Percentiles rank a stretch among this genome's conserved stretches.
These are phyloP conservation scores for Carallia pectinifolia DNA, from an alignment of 345 rosid species.

Conservation along the genomic window DNA sequence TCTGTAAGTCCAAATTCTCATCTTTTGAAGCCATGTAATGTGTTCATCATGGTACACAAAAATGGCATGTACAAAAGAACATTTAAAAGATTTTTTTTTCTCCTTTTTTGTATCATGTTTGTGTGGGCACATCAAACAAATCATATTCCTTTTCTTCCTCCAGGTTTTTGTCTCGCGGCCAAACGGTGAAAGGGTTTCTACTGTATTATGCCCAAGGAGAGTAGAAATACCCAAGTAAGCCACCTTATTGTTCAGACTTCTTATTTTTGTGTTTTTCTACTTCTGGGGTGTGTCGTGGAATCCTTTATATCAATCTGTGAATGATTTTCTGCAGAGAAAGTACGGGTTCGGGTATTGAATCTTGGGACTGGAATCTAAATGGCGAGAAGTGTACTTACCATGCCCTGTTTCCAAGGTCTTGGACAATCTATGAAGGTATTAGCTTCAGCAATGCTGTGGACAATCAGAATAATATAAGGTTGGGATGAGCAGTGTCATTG, in stretches of 20 bases:
- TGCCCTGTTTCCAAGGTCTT: conserved; percentile 92
- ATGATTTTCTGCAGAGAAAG: conserved; percentile 44
- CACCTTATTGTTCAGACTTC: background rate
- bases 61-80: too few relatives aligned
- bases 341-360: conserved; percentile 59
- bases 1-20: conserved; percentile 41
- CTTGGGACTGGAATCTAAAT: conserved; percentile 92
- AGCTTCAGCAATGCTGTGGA: background rate
- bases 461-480: background rate
- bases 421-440: conserved; percentile 84
- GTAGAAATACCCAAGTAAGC: conserved; percentile 59
- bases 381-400: conserved; percentile 80
- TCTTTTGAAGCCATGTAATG: background rate
- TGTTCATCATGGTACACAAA: too few relatives aligned
- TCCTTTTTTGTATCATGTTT: too few relatives aligned
- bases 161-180: conserved; percentile 84
- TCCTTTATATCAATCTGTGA: background rate
- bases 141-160: background rate
- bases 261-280: background rate
- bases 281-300: background rate
- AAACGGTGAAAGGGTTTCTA: conserved; percentile 58
- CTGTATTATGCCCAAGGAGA: conserved; percentile 63
- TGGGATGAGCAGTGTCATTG: background rate
- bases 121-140: too few relatives aligned
- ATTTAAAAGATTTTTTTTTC: too few relatives aligned